Base-by-base conservation (phyloP, 306 rosid genomes). In the Rosa rugosa region DNA sequence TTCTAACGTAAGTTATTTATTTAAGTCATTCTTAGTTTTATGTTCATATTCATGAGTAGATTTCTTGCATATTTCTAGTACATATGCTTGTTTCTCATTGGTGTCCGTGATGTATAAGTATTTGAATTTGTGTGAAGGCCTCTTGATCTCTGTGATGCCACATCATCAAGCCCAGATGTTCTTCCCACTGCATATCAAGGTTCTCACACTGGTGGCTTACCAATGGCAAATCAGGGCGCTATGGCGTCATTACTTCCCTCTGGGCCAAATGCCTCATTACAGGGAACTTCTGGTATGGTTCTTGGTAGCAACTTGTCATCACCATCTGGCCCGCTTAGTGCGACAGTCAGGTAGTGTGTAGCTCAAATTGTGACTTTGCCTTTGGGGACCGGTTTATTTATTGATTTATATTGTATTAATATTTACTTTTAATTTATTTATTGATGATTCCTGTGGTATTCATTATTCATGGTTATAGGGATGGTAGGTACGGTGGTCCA, bases 71-170 rank as follows among this genome's bases (percentile, higher is more conserved):
- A 73, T 71, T 74, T 44, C 38, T 66, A 72, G 27, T 71, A 63
- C 27, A 0, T 68, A 44, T 23, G 62, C n/a, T 72, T 36, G 72
- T 59, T 80, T 74, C 27, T 73, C 57, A 60, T 69, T 40, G 36
- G 40, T 59, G 51, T 77, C 62, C 64, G 38, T 77, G 62, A 71
- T 54, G 44, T 31, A 6, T 47, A 79, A 69, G 65, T 76, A 11
- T 87, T 77, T 77, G 72, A 57, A 74, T 41, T 78, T 86, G 72
- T 77, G 56, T 89, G 90, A 89, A 96, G 99, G 94, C 99, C 99
- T 20, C 96, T 87, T 83, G 98, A 93, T 88, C 93, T 96, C 57
- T 91, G 94, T 87, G 99, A 96, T 81, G 71, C 87, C 69, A 88
- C 85, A 62, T 81, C 91, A 83, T 69, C 93, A 72, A 87, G 85